Base-by-base conservation (phyloP, 257 asterid species). In the Lavandula angustifolia region DNA sequence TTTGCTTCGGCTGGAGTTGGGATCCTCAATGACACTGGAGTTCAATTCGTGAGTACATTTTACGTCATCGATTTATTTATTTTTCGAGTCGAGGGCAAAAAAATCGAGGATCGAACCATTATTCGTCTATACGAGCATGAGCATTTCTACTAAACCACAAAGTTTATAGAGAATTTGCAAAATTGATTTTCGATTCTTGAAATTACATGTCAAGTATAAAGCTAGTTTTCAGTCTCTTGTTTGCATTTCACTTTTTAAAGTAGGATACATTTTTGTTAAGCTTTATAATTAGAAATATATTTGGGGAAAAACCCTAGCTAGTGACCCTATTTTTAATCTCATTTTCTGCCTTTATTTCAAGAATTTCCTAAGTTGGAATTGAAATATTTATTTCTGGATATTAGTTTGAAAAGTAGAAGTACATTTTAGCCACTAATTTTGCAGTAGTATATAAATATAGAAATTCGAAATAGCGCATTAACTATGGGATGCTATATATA, bases 1-100 rank as follows among this genome's bases (percentile, higher is more conserved):
- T 87, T 84, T 72, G 95, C 95, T 0, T 87, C 95, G 0, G 95
- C 95, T 1, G 95, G 95, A 0, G 89, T 87, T 31, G 95, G 95
- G 38, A 81, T 87, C 69, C 92, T 87, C 8, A 82, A 87, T 7
- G 95, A 87, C 67, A 87, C 95, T 2, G 95, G 95, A 32, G 57
- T 75, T 47, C 95, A 86, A 43, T 86, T 86, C 51, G 95, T 86
- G 63, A 74, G 88, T 71, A 22, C 11, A 40, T 8, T 35, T 35
- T 40, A 43, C 5, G 4, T 32, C 22, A 0, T 49, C 17, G 8
- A 17, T 17, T 7, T 7, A 49, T 5, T 37, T 37, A 22, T 0
- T 22, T 22, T 22, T 22, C 27, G 27, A 22, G 27, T 22, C 27
- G 27, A 22, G 27, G 27, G 27, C 27, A 22, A 22, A 22, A 22